These are phyloP conservation scores for Ophiobolus disseminans DNA, from an alignment of 2,329 filamentous ascomycete genomes.

Conservation along the genomic window DNA sequence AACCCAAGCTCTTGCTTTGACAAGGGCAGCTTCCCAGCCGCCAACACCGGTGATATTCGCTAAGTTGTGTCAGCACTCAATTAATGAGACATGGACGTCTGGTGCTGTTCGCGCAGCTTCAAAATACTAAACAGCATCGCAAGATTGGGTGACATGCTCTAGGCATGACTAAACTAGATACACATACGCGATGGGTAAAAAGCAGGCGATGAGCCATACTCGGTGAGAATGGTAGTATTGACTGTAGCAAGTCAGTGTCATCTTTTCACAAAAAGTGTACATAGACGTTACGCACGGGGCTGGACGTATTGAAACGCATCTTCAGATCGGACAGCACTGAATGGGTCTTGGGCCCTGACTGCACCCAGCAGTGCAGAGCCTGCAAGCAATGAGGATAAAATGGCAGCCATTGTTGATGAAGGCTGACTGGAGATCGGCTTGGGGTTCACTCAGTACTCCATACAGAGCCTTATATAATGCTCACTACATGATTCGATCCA, in stretches of 20 bases:
- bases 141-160: too few species aligned
- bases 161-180: not conserved
- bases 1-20: conserved; percentile 42
- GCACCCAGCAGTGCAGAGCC: conserved; percentile 29
- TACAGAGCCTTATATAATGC: conserved; percentile 29
- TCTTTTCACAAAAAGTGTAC: not conserved
- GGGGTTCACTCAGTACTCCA: conserved; percentile 5
- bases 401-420: conserved; percentile 33
- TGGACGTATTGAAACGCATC: conserved; percentile 39
- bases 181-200: conserved; percentile 40
- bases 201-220: conserved; percentile 37
- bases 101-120: too few species aligned
- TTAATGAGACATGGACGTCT: too few species aligned
- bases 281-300: conserved; percentile 12
- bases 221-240: conserved; percentile 38
- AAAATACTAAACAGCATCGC: too few species aligned
- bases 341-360: conserved; percentile 35
- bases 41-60: conserved; percentile 39
- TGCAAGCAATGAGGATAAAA: conserved; percentile 33
- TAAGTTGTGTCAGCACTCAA: conserved; percentile 48
- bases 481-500: not conserved
- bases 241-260: conserved; percentile 6
- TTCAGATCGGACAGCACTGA: conserved; percentile 19
- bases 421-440: conserved; percentile 22
- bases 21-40: conserved; percentile 42